phyloP scores from a whole-genome alignment of 331 rosid species.

The Rosa hybrid region DNA sequence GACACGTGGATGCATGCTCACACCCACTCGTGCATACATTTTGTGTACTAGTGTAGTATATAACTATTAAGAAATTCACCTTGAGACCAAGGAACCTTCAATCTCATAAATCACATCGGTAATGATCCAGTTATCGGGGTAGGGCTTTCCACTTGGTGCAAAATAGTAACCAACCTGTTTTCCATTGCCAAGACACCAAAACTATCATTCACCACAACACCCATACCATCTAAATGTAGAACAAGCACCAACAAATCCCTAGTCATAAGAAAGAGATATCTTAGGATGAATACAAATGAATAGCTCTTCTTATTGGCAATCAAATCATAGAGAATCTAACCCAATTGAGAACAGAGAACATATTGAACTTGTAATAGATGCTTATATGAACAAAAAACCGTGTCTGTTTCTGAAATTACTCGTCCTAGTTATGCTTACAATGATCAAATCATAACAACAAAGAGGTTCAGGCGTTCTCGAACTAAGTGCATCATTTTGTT shows the following conservation, averaged over 20 bases:
- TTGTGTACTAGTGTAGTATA: background rate
- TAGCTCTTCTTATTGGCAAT: constrained; percentile 27
- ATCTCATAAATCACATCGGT: constrained; percentile 79
- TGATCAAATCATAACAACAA: background rate
- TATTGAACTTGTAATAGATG: background rate
- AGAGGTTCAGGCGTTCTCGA: background rate
- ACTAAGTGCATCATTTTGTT: background rate
- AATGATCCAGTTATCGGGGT: constrained; percentile 98
- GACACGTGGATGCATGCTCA: background rate
- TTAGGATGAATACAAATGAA: constrained; percentile 26
- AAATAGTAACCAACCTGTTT: constrained; percentile 97
- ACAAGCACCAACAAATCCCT: constrained; percentile 32
- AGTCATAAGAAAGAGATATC: constrained; percentile 32
- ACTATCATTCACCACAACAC: constrained; percentile 37
- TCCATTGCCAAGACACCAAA: constrained; percentile 45
- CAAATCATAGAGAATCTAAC: constrained; percentile 9
- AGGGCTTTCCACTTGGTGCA: constrained; percentile 99
- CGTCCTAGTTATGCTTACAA: background rate
- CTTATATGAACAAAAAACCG: background rate
- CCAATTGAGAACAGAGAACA: background rate
- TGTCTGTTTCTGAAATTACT: background rate
- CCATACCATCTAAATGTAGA: constrained; percentile 31
- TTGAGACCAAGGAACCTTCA: constrained; percentile 82
- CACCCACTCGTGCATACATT: background rate
- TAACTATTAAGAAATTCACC: constrained; percentile 42